Percentiles rank a stretch among this genome's conserved stretches.
Evolutionary conservation across 2,329 filamentous ascomycete genomes (phyloP).

Genomic region (Monilinia fructigena): DNA sequence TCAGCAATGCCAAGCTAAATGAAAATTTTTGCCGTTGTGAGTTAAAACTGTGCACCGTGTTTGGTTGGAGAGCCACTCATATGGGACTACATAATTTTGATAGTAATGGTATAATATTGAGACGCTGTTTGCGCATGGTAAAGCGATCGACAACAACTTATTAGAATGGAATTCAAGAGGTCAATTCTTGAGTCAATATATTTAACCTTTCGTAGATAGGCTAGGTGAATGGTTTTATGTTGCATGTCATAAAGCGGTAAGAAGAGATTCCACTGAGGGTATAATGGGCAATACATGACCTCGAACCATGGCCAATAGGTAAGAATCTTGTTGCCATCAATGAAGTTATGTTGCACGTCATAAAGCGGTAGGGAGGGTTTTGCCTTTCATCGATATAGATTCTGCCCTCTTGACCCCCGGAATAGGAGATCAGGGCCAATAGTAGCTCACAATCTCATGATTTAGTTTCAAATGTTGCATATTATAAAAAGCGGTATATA

Average conservation of each 20-base stretch:
- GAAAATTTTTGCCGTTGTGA: neutral
- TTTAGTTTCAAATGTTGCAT: neutral
- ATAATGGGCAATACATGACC: neutral
- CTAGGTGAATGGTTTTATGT: neutral
- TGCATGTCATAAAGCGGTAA: neutral
- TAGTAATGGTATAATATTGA: too few species aligned
- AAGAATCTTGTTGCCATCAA: neutral
- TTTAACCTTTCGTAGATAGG: neutral
- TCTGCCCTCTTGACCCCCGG: neutral
- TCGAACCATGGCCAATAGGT: neutral
- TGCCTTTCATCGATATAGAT: neutral
- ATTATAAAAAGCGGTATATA: neutral
- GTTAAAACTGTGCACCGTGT: neutral
- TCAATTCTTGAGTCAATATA: neutral
- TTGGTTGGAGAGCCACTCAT: too few species aligned
- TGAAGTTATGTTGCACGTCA: neutral
- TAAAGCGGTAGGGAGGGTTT: neutral
- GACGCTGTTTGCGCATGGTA: neutral
- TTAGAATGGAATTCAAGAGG: too few species aligned
- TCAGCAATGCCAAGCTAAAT: too few species aligned
- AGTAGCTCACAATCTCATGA: too few species aligned
- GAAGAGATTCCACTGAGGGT: neutral
- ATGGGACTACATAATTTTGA: too few species aligned
- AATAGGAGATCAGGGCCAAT: neutral
- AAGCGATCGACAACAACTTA: neutral